Evolutionary conservation across 306 rosid species (phyloP).

Genomic region (Pterocarpus santalinus): DNA sequence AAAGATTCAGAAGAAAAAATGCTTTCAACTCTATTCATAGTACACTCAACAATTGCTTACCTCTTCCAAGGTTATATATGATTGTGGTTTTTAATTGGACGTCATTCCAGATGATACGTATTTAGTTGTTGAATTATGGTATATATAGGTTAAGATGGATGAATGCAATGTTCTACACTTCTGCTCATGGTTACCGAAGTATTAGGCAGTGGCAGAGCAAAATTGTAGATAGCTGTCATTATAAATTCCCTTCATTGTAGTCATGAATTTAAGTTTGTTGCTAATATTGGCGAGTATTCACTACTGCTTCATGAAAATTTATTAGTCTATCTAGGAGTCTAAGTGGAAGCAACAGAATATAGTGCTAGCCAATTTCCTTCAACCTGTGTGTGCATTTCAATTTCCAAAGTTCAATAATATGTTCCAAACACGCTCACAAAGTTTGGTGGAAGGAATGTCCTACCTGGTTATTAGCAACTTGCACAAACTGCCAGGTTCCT

Average conservation of each 20-base stretch:
- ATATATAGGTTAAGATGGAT: background rate
- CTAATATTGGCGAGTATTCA: background rate
- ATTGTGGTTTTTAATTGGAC: background rate
- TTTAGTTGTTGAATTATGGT: background rate
- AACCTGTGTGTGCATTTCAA: slow-evolving; percentile 19
- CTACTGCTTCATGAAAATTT: background rate
- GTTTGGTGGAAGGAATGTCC: slow-evolving; percentile 22
- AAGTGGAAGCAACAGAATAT: slow-evolving; percentile 45
- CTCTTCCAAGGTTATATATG: background rate
- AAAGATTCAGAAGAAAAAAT: background rate
- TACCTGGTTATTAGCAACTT: background rate
- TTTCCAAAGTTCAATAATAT: background rate
- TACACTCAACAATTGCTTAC: background rate
- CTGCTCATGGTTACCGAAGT: background rate
- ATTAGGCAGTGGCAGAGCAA: slow-evolving; percentile 6
- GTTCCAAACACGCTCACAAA: background rate
- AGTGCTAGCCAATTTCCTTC: slow-evolving; percentile 16
- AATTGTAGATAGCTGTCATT: background rate
- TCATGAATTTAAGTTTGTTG: background rate
- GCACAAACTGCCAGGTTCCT: background rate
- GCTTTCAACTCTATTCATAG: background rate
- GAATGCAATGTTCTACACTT: background rate
- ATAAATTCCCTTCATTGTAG: background rate
- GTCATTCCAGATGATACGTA: background rate
- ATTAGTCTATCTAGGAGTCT: background rate